Conservation (phyloP, 768 basidiomycete genomes). For the Gymnopilus dilepis region DNA sequence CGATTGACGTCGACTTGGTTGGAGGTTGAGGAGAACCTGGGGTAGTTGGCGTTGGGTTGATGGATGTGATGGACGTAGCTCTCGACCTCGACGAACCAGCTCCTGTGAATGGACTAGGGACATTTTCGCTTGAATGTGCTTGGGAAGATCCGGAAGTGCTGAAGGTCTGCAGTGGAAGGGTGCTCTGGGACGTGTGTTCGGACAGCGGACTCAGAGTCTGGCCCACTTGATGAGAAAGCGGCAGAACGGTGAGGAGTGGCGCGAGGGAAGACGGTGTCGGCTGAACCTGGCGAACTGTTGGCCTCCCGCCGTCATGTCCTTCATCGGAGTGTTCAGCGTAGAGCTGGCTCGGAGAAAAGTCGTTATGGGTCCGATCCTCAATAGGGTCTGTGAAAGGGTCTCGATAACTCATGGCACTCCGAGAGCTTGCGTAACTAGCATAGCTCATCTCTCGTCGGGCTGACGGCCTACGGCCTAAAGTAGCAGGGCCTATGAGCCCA, state of each 20-base stretch:
- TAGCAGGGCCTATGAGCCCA: conserved; percentile 31
- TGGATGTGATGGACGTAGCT: conserved; percentile 35
- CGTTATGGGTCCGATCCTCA: conserved; percentile 33
- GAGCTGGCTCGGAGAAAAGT: conserved; percentile 30
- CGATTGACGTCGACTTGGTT: conserved; percentile 43
- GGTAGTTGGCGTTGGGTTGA: conserved; percentile 23
- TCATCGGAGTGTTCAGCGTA: conserved; percentile 20
- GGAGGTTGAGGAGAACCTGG: conserved; percentile 27
- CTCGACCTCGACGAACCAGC: conserved; percentile 23
- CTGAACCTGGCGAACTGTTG: conserved; percentile 25
- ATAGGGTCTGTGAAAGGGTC: conserved; percentile 56
- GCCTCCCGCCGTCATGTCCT: conserved; percentile 17
- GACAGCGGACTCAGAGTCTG: conserved; percentile 45
- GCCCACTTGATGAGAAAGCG: conserved; percentile 36
- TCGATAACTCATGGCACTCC: conserved; percentile 42
- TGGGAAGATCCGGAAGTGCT: conserved; percentile 33
- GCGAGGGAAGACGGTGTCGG: conserved; percentile 22
- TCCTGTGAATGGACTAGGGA: conserved; percentile 32
- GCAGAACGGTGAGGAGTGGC: conserved; percentile 38
- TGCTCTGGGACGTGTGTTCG: conserved; percentile 42
- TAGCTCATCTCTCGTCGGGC: conserved; percentile 43
- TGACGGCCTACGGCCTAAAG: conserved; percentile 28
- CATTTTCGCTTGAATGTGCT: conserved; percentile 32
- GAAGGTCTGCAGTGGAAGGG: conserved; percentile 33
- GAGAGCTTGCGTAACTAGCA: conserved; percentile 43